Conservation (phyloP, 2,329 filamentous ascomycete species). For the Blumeria hordei region DNA sequence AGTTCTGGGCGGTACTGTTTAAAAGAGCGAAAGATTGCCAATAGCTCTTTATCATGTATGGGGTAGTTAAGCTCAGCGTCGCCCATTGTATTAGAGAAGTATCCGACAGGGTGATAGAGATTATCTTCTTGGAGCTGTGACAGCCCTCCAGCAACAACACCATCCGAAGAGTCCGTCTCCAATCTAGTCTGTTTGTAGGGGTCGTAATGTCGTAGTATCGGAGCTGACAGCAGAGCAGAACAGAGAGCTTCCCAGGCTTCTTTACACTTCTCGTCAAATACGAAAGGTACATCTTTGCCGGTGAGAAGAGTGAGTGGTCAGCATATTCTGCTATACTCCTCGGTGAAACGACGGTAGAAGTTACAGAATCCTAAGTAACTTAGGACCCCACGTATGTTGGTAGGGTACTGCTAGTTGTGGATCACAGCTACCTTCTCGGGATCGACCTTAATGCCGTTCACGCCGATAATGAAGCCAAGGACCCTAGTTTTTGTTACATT, state of each 20-base stretch:
- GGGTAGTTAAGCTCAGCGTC: neutral
- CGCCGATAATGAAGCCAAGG: conserved; percentile 1
- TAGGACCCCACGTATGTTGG: neutral
- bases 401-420: neutral
- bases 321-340: neutral
- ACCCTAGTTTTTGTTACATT: neutral
- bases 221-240: neutral
- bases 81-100: neutral
- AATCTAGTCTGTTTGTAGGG: neutral
- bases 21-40: neutral
- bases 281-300: neutral
- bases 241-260: neutral
- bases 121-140: neutral
- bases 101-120: neutral
- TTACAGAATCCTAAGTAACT: neutral
- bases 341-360: neutral
- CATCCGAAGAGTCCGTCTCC: neutral
- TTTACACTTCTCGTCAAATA: neutral
- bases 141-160: neutral
- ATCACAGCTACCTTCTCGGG: neutral
- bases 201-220: neutral
- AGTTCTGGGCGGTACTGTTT: neutral
- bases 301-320: neutral
- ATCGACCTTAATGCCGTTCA: neutral
- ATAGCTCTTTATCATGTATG: neutral